Evolutionary conservation across 1,139 yeast genomes (phyloP).

Genomic region (Suhomyces yuchorum): DNA sequence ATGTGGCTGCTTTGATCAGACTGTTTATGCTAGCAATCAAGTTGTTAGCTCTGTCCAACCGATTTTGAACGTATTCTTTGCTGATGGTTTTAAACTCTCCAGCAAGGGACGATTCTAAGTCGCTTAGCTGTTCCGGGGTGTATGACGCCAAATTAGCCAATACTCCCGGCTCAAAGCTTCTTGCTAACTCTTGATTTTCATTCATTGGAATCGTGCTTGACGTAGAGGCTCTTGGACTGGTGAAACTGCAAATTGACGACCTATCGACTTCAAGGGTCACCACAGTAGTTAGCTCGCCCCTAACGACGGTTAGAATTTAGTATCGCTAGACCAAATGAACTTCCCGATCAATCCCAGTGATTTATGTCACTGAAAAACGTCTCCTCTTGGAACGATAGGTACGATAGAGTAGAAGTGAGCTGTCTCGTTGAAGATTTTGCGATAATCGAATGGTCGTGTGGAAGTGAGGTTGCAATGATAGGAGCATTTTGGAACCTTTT

Average conservation of each 20-base stretch:
- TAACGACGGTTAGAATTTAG: background rate
- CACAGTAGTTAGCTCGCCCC: background rate
- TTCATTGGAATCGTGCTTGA: constrained; percentile 1
- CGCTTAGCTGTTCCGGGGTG: constrained; percentile 32
- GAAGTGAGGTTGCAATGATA: background rate
- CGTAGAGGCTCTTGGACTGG: background rate
- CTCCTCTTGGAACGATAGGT: background rate
- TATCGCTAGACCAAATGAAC: background rate
- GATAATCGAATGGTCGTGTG: constrained; percentile 15
- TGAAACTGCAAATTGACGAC: constrained; percentile 8
- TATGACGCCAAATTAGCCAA: constrained; percentile 19
- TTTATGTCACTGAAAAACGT: background rate
- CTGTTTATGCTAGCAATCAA: constrained; percentile 30
- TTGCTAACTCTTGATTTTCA: background rate
- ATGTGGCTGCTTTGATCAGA: constrained; percentile 30
- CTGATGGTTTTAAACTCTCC: constrained; percentile 35
- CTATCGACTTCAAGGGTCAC: background rate
- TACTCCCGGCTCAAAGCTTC: constrained; percentile 1
- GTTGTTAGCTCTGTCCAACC: constrained; percentile 35
- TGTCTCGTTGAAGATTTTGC: constrained; percentile 12
- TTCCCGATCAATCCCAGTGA: background rate
- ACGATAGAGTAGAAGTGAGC: background rate
- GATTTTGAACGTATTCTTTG: constrained; percentile 32
- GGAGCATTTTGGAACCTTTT: background rate
- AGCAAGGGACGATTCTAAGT: constrained; percentile 33